A percentile compares a stretch with the other conserved stretches of the same genome.
Evolutionary conservation across 306 rosid genomes (phyloP).

Genomic region (Prunus kanzakura): DNA sequence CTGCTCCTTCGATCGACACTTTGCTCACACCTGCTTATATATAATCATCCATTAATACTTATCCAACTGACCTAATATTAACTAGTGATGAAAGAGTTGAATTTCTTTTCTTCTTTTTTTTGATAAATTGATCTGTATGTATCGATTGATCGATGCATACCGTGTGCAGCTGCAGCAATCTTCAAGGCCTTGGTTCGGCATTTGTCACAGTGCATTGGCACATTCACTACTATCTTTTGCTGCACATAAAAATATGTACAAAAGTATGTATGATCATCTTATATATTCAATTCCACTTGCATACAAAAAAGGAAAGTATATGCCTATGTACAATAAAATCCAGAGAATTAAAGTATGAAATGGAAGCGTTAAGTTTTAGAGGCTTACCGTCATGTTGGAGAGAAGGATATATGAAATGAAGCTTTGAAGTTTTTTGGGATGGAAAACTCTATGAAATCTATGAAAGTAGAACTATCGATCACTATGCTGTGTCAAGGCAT

Average conservation of each 20-base stretch:
- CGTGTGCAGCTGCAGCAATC: slow-evolving; percentile 22
- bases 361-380: too few relatives aligned
- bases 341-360: too few relatives aligned
- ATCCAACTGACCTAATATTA: not conserved
- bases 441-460: too few relatives aligned
- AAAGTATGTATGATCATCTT: too few relatives aligned
- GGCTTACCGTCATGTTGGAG: too few relatives aligned
- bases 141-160: not conserved
- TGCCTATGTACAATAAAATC: too few relatives aligned
- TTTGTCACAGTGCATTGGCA: slow-evolving; percentile 14
- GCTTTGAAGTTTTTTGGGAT: too few relatives aligned
- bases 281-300: too few relatives aligned
- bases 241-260: not conserved
- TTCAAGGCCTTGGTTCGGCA: slow-evolving; percentile 37
- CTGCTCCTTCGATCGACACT: slow-evolving; percentile 25
- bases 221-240: slow-evolving; percentile 36
- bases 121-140: not conserved
- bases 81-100: not conserved
- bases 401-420: too few relatives aligned
- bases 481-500: too few relatives aligned
- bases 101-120: not conserved
- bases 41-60: not conserved
- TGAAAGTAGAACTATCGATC: too few relatives aligned
- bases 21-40: slow-evolving; percentile 25
- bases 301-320: too few relatives aligned